These are phyloP conservation scores for Chamaecyparis obtusa DNA, from an alignment of 75 land plant species.

Conservation along the genomic window DNA sequence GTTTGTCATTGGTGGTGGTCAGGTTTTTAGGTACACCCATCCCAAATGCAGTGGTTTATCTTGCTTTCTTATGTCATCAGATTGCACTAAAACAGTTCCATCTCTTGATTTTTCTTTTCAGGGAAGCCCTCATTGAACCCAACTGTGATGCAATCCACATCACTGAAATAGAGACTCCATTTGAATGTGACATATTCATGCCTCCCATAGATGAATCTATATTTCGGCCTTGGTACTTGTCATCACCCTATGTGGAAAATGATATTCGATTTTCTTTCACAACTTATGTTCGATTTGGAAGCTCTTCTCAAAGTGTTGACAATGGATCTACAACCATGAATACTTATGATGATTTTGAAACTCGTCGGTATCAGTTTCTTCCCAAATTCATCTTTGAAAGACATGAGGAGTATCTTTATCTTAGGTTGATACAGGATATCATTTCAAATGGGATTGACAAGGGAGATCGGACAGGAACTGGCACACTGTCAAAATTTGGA, in stretches of 20 bases:
- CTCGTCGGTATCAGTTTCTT: slow-evolving; percentile 42
- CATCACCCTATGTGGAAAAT: slow-evolving; percentile 73
- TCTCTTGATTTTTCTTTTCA: slow-evolving; percentile 23
- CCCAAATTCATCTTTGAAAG: slow-evolving; percentile 67
- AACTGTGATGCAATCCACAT: slow-evolving; percentile 88
- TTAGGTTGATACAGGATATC: slow-evolving; percentile 80
- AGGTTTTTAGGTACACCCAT: slow-evolving; percentile 60
- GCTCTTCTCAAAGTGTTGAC: slow-evolving; percentile 10
- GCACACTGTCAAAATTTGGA: slow-evolving; percentile 99
- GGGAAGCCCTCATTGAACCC: slow-evolving; percentile 78
- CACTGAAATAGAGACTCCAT: slow-evolving; percentile 66
- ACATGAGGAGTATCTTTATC: slow-evolving; percentile 88
- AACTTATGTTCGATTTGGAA: slow-evolving; percentile 72
- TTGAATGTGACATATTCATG: slow-evolving; percentile 92
- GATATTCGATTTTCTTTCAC: slow-evolving; percentile 58
- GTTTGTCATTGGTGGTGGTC: slow-evolving; percentile 94
- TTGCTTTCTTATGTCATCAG: not conserved
- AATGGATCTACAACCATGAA: slow-evolving; percentile 16
- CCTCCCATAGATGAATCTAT: slow-evolving; percentile 61
- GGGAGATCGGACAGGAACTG: slow-evolving; percentile 95
- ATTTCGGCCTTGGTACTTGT: slow-evolving; percentile 86
- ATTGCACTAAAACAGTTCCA: not conserved
- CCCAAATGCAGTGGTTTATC: not conserved
- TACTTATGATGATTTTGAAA: slow-evolving; percentile 20
- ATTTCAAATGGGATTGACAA: slow-evolving; percentile 61